phyloP scores from a whole-genome alignment of 352 stramenopile genomes.

The Phytophthora sojae region DNA sequence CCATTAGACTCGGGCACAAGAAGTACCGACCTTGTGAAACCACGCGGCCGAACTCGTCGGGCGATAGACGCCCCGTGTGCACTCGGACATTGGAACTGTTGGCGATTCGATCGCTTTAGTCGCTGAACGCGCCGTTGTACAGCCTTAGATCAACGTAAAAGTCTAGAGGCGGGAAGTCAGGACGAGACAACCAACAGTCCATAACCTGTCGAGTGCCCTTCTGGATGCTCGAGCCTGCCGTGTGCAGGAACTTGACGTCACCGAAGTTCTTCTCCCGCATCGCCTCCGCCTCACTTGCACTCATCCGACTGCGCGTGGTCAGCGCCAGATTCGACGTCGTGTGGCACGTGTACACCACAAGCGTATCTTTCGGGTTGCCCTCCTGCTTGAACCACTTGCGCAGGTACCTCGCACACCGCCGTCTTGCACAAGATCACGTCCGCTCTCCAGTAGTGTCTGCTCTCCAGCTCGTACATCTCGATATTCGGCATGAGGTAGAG shows the following conservation, averaged over 20 bases:
- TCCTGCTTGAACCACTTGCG: slow-evolving; percentile 64
- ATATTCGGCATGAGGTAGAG: slow-evolving; percentile 68
- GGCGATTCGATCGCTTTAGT: slow-evolving; percentile 42
- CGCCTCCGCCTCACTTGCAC: slow-evolving; percentile 1
- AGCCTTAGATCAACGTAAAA: slow-evolving; percentile 38
- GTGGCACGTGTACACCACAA: slow-evolving; percentile 71
- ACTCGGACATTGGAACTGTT: slow-evolving; percentile 38
- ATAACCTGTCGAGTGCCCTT: slow-evolving; percentile 62
- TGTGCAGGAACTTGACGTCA: slow-evolving; percentile 42
- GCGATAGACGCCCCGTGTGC: slow-evolving; percentile 35
- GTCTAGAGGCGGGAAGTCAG: slow-evolving; percentile 50
- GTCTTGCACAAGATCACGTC: slow-evolving; percentile 69
- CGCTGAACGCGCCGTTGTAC: slow-evolving; percentile 22
- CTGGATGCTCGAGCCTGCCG: slow-evolving; percentile 43
- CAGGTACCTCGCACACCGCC: slow-evolving; percentile 37
- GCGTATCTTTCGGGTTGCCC: slow-evolving; percentile 55
- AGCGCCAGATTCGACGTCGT: slow-evolving; percentile 59
- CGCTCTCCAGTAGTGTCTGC: slow-evolving; percentile 48
- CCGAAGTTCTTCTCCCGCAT: slow-evolving; percentile 33
- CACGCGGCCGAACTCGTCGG: slow-evolving; percentile 43
- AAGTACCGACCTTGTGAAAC: slow-evolving; percentile 52
- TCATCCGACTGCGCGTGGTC: slow-evolving; percentile 26
- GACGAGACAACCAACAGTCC: slow-evolving; percentile 60
- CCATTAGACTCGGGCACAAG: slow-evolving; percentile 59
- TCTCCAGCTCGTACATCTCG: slow-evolving; percentile 69